Base-by-base conservation (phyloP, 768 basidiomycete species). In the Boletus rex-veris region DNA sequence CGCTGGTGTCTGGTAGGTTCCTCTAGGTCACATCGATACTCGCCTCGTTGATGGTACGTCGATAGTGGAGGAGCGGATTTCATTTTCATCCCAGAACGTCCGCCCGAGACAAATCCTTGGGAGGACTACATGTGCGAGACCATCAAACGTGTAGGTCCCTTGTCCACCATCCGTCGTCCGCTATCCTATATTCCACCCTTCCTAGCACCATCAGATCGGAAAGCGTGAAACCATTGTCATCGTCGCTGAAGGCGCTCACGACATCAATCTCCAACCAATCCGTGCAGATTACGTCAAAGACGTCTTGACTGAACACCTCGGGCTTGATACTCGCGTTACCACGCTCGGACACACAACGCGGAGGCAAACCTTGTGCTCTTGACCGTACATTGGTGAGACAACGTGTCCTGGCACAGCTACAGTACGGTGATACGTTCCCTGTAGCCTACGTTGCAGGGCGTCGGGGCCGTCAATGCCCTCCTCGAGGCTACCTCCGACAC, bases 201-300 rank as follows among this genome's bases (percentile, higher is more conserved):
- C 48, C 33, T 21, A 98, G 93, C 95, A 98, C 71, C 89, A 97
- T 53, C 75, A 81, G 58, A 75, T 89, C 21, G 97, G 97, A 36
- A 98, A 99, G 75, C 86, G 97, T 62, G 98, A 96, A 75, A 98
- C 96, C 1, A 97, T 99, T 59, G 93, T 99, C 53, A 97, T 99
- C 58, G 88, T 98, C 39, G 96, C 97, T 1, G 97, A 99, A 73
- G 97, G 97, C 21, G 96, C 97, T 10, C 84, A 89, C 45, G 96
- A 98, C 69, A 74, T 78, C 45, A 77, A 89, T 62, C 81, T 98
- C 43, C 85, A 96, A 28, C 93, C 93, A n/a, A 98, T 99, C 67
- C 85, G 80, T 42, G 86, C 93, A 16, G 91, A 92, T 30, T 84
- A 94, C 65, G 85, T 99, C 72, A 98, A 94, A 73, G 80, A 91